Conservation (phyloP, 2,329 filamentous ascomycete species). For the Claviceps paspali region DNA sequence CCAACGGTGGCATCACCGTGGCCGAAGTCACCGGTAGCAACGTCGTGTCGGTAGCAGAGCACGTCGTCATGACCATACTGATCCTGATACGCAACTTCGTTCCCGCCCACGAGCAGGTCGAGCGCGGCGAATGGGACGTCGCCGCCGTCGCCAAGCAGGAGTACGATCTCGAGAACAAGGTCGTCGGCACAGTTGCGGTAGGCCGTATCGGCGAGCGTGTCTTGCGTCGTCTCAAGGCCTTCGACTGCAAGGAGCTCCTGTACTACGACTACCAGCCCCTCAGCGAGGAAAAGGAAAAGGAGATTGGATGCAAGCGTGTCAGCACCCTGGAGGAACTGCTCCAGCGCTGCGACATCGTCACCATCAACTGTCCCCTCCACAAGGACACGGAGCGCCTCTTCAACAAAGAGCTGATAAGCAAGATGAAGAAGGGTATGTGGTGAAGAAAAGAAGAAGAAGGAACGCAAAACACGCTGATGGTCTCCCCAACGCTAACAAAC, state of each 20-base stretch:
- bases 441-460: too few relatives aligned
- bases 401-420: slow-evolving; percentile 95
- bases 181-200: slow-evolving; percentile 92
- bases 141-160: slow-evolving; percentile 95
- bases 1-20: slow-evolving; percentile 93
- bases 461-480: too few relatives aligned
- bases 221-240: slow-evolving; percentile 84
- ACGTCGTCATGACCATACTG: slow-evolving; percentile 98
- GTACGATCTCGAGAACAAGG: slow-evolving; percentile 94
- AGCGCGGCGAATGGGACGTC: slow-evolving; percentile 84
- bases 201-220: slow-evolving; percentile 98
- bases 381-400: slow-evolving; percentile 94
- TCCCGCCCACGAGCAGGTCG: slow-evolving; percentile 88
- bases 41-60: slow-evolving; percentile 95
- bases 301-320: slow-evolving; percentile 88
- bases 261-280: slow-evolving; percentile 99
- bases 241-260: slow-evolving; percentile 98
- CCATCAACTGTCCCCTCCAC: slow-evolving; percentile 98
- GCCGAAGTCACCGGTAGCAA: slow-evolving; percentile 97
- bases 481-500: too few relatives aligned
- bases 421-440: slow-evolving; percentile 89
- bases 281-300: slow-evolving; percentile 68
- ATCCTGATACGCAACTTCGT: slow-evolving; percentile 95
- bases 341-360: slow-evolving; percentile 87
- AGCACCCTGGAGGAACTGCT: slow-evolving; percentile 86